These are phyloP conservation scores for Neonothopanus nambi DNA, from an alignment of 1,284 basidiomycete genomes.

Conservation along the genomic window DNA sequence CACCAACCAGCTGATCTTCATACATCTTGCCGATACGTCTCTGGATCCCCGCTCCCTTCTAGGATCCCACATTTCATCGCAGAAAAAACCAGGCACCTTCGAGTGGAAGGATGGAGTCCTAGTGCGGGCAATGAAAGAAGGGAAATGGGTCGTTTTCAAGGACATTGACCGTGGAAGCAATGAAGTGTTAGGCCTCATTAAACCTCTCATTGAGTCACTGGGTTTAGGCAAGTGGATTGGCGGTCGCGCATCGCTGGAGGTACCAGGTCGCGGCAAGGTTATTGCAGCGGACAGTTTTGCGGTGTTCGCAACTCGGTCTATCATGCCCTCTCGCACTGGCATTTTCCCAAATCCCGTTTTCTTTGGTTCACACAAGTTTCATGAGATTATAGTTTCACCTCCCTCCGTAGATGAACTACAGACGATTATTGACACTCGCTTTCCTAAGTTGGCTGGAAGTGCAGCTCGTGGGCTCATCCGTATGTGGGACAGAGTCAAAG, in stretches of 20 bases:
- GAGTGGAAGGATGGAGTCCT: constrained; percentile 97
- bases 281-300: constrained; percentile 76
- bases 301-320: constrained; percentile 81
- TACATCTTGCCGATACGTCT: constrained; percentile 93
- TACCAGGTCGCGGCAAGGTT: constrained; percentile 70
- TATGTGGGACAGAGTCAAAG: constrained; percentile 61
- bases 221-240: constrained; percentile 77
- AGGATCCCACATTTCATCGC: constrained; percentile 92
- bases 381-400: constrained; percentile 64
- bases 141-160: constrained; percentile 93
- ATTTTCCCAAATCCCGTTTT: constrained; percentile 62
- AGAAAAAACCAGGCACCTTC: constrained; percentile 85
- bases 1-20: constrained; percentile 69
- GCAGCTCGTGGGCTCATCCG: constrained; percentile 53
- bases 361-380: constrained; percentile 81
- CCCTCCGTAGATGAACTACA: constrained; percentile 70
- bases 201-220: constrained; percentile 84
- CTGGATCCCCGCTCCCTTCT: constrained; percentile 93
- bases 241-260: constrained; percentile 63
- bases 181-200: constrained; percentile 84
- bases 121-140: constrained; percentile 87
- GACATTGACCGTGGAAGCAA: constrained; percentile 89
- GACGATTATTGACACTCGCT: constrained; percentile 68
- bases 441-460: constrained; percentile 55
- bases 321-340: constrained; percentile 42